These are phyloP conservation scores for Aschersonia sp. DNA, from an alignment of 2,329 filamentous ascomycete genomes.

Conservation along the genomic window DNA sequence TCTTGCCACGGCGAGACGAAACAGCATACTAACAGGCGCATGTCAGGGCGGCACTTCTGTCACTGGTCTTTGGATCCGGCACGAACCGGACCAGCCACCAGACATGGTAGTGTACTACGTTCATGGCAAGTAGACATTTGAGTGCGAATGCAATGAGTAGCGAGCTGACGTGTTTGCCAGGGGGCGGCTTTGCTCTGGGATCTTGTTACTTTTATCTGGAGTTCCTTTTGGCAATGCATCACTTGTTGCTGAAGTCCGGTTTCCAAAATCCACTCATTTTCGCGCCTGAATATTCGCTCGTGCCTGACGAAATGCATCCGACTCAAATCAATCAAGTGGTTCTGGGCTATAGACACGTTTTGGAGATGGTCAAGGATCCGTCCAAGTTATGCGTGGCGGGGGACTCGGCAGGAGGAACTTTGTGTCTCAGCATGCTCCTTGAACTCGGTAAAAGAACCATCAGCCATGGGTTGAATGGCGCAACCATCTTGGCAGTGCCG, in stretches of 20 bases:
- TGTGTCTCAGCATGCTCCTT: constrained; percentile 60
- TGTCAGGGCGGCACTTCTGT: constrained; percentile 24
- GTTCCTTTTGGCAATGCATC: constrained; percentile 61
- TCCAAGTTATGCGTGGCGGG: constrained; percentile 57
- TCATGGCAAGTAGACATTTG: constrained; percentile 42
- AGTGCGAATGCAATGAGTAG: background rate
- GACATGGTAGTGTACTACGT: constrained; percentile 74
- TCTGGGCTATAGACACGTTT: constrained; percentile 55
- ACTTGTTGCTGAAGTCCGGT: constrained; percentile 46
- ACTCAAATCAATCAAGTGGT: constrained; percentile 57
- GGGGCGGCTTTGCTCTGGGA: constrained; percentile 74
- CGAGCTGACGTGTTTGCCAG: constrained; percentile 19
- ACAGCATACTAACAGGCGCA: background rate
- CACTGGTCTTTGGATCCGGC: constrained; percentile 56
- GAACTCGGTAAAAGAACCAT: constrained; percentile 33
- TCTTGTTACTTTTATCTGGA: constrained; percentile 75
- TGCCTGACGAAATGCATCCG: constrained; percentile 60
- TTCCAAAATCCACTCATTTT: constrained; percentile 68
- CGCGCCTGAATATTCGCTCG: constrained; percentile 66
- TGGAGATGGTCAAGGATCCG: constrained; percentile 41
- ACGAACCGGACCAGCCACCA: constrained; percentile 43
- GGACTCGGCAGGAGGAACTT: constrained; percentile 65
- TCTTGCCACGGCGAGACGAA: background rate
- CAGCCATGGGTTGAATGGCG: background rate
- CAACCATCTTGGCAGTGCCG: constrained; percentile 15